Base-by-base conservation (phyloP, 2,329 filamentous ascomycete species). In the Colletotrichum melonis region DNA sequence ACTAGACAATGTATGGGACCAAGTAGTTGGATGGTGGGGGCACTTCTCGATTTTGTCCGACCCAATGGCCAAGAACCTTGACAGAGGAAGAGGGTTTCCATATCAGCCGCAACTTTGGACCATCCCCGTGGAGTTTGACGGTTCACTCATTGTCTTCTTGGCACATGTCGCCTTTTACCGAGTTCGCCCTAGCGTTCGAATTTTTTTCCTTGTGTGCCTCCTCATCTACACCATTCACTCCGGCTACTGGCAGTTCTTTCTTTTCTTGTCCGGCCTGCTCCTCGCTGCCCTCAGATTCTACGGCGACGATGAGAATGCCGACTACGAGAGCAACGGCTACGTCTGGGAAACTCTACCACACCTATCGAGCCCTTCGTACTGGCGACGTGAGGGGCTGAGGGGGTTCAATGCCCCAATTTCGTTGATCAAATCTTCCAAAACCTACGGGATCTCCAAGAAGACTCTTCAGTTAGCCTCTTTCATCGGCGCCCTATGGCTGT, bases 81-180 rank as follows among this genome's bases (percentile, higher is more conserved):
- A 28, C 3, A 26, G 54, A 5, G 49, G 67, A 26, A 19, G 28
- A 24, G n/a, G 8, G 5, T 70, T 49, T 3, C 82, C 79, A 38
- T 89, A 90, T 76, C 88, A 91, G 76, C 83, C 88, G 26, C 89
- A 91, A 74, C 80, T 91, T 22, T 92, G 90, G 90, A 91, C 90
- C 4, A 91, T 92, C 46, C 89, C 90, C 4, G 85, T 90, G 60
- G 90, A 92, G 78, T 90, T 89, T 76, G 83, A 87, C 72, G 88
- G 87, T 78, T 90, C 88, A 2, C 85, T 91, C 77, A 83, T 88
- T 69, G 82, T 91, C n/a, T 91, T 91, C 79, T 79, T 91, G 5
- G 82, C 84, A 12, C 79, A 90, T 26, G 66, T 90, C 2, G 88
- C 84, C 28, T 85, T 87, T 6, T 86, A 86, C 5, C 82, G 86